Base-by-base conservation (phyloP, 441 rosid species). In the Gossypium gossypioides region DNA sequence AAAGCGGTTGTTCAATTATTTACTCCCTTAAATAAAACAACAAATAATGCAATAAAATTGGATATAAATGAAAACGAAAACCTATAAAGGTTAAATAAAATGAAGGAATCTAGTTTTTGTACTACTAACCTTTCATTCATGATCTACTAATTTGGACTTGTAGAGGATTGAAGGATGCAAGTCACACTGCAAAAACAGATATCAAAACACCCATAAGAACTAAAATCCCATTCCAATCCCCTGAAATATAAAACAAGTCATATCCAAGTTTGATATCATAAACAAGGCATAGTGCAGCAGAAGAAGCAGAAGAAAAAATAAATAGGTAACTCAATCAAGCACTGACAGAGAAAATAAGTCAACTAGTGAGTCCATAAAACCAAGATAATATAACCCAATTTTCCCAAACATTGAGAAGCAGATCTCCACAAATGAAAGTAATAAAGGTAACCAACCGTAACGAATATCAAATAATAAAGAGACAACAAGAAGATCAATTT, bases 131-230 rank as follows among this genome's bases (percentile, higher is more conserved):
- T 61, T 32, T 61, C 13, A 15, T 3, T 61, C 66, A 61, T 61
- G 46, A 61, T 61, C n/a, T 42, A 61, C 6, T 61, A 61, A 61
- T 34, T 61, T 61, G 22, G 46, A 61, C 66, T 61, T 61, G 66
- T 10, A 10, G 6, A 10, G 27, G 13, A 92, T 6, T 81, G 91
- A 61, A 92, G 96, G 65, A 90, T 89, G 75, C 97, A 92, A 0
- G 83, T 88, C 79, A 85, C 96, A 77, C 99, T 92, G 82, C 12
- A 74, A 56, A 79, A 66, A 75, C 25, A 83, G 67, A 63, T 32
- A 81, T 66, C 21, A 27, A 57, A 74, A 65, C 59, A 71, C 19
- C 68, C 66, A 62, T 83, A 29, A 60, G 75, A 34, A 72, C 48
- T 27, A 54, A 51, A 69, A 69, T 2, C 13, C 19, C 56, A 44